Evolutionary conservation across 2,329 filamentous ascomycete species (phyloP), one percentile per base, ranked within the genome.

Genomic region (Claviceps spartinae): DNA sequence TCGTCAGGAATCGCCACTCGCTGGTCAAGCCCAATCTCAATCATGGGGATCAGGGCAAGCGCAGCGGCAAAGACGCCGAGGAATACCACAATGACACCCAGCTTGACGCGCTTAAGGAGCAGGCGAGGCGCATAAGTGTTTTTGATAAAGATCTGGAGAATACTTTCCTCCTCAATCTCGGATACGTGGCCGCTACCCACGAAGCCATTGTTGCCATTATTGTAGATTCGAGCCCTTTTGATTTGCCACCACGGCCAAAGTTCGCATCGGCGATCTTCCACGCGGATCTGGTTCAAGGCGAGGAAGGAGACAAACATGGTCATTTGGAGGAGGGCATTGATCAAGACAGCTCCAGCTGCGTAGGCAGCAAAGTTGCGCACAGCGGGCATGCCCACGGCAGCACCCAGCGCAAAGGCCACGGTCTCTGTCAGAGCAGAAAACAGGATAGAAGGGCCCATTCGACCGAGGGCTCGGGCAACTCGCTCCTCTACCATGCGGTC

Each of bases 281-380:
- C 90, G 8, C 94, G 81, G 63, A 82, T 80, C 69, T 98, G 93
- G 63, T 98, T 98, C 54, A 95, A 76, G 2, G 90, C 82, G 7
- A 98, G 76, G 3, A 97, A 85, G 1, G 94, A 91, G 41, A 96
- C 79, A 63, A 98, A 98, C 82, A 97, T 91, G 1, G 94, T 98
- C 58, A 97, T 85, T 66, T 98, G 93, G 5, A 98, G 73, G n/a
- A 97, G 66, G 0, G 94, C 94, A 64, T 98, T 98, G 74, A 98
- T 91, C 60, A 97, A 83, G 11, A 98, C 93, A 11, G 93, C 93
- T 49, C 93, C 93, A 2, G 93, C 90, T 13, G 93, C 93, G 64
- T 98, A 98, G 2, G 91, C 83, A 16, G 93, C 94, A 68, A 98
- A 98, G 68, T 98, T 98, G 56, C 89, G 82, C 44, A 98, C 94